Conservation (phyloP, 1,284 basidiomycete species). For the Ganoderma sinense region DNA sequence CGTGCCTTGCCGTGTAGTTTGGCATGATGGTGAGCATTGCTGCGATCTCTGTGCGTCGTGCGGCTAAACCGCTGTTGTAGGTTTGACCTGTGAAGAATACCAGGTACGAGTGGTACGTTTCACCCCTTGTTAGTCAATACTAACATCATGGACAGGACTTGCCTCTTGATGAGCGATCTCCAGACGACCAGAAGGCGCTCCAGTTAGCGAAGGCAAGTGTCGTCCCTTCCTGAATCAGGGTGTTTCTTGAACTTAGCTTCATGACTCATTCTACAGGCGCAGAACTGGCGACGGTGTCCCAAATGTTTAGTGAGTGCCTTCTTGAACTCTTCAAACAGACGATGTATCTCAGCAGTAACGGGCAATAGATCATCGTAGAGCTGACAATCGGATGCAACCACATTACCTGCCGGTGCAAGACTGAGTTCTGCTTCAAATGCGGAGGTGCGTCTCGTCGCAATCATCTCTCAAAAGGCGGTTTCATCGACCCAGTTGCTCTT, state of each 20-base stretch:
- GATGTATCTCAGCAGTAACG: not conserved
- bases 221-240: not conserved
- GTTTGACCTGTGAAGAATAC: slow-evolving; percentile 46
- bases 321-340: too few species aligned
- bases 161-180: slow-evolving; percentile 48
- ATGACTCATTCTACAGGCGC: slow-evolving; percentile 35
- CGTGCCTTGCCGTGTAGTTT: slow-evolving; percentile 44
- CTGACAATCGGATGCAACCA: slow-evolving; percentile 46
- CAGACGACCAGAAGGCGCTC: slow-evolving; percentile 48
- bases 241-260: not conserved
- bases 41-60: not conserved
- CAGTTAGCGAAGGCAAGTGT: slow-evolving; percentile 43
- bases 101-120: slow-evolving; percentile 32
- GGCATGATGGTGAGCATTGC: slow-evolving; percentile 44
- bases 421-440: slow-evolving; percentile 47
- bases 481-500: not conserved
- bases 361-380: slow-evolving; percentile 39
- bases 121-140: not conserved
- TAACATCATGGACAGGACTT: slow-evolving; percentile 39
- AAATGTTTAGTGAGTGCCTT: slow-evolving; percentile 41
- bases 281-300: slow-evolving; percentile 50
- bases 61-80: slow-evolving; percentile 27
- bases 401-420: slow-evolving; percentile 44
- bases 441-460: slow-evolving; percentile 40
- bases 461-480: not conserved